Evolutionary conservation across 768 basidiomycete genomes (phyloP).

Genomic region (Agaricus sinodeliciosus): DNA sequence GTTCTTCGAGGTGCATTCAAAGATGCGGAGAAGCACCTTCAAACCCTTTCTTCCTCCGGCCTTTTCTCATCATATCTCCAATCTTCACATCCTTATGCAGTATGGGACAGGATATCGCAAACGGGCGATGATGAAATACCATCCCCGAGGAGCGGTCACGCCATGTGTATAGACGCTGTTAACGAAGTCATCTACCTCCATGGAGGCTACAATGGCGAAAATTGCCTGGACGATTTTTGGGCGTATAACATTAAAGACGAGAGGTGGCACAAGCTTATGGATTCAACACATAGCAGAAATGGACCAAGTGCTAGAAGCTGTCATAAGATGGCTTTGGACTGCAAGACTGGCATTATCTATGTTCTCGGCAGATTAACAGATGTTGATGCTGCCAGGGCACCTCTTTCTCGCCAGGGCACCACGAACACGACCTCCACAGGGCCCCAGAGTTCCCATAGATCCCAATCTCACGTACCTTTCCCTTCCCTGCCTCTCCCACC

Average conservation of each 20-base stretch:
- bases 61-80: conserved; percentile 60
- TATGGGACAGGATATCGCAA: conserved; percentile 55
- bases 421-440: not conserved
- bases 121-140: conserved; percentile 66
- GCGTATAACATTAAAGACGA: conserved; percentile 53
- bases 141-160: conserved; percentile 66
- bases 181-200: conserved; percentile 65
- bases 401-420: not conserved
- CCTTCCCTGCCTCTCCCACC: conserved; percentile 3
- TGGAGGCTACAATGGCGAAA: conserved; percentile 74
- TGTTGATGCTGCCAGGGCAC: conserved; percentile 28
- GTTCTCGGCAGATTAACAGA: conserved; percentile 65
- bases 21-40: conserved; percentile 47
- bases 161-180: conserved; percentile 70
- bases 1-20: conserved; percentile 65
- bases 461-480: not conserved
- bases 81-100: conserved; percentile 49
- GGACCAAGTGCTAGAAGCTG: conserved; percentile 71
- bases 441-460: not conserved
- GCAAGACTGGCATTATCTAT: conserved; percentile 64
- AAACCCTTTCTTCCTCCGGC: conserved; percentile 39
- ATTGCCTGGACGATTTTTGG: conserved; percentile 77
- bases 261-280: conserved; percentile 56
- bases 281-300: conserved; percentile 48
- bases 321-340: conserved; percentile 79